A percentile compares a stretch with the other conserved stretches of the same genome.
Evolutionary conservation across 176 grass and related monocot species (phyloP).

Genomic region (Eleusine indica): DNA sequence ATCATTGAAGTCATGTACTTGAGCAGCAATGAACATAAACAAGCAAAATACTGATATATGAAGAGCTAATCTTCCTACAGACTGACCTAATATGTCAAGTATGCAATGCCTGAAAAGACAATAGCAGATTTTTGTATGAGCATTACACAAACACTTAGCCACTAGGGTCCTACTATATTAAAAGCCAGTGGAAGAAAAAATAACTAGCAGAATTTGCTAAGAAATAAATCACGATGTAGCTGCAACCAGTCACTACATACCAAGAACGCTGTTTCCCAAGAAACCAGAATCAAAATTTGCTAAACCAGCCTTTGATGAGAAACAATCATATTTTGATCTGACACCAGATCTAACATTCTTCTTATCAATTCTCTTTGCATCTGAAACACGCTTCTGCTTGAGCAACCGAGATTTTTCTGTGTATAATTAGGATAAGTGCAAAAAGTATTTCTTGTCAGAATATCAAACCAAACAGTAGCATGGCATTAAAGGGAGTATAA

Average conservation of each 20-base stretch:
- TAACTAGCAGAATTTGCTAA: conserved; percentile 24
- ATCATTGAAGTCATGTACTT: not conserved
- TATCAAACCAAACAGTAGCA: conserved; percentile 43
- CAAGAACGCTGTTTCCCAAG: conserved; percentile 64
- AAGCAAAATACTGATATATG: conserved; percentile 20
- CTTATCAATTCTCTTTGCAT: conserved; percentile 84
- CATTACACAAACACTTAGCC: conserved; percentile 13
- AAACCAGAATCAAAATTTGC: conserved; percentile 76
- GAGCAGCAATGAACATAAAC: conserved; percentile 16
- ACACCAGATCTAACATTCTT: conserved; percentile 76
- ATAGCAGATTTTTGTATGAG: not conserved
- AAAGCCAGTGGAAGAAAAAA: conserved; percentile 22
- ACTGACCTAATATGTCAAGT: conserved; percentile 17
- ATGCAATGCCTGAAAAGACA: conserved; percentile 2
- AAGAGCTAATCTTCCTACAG: conserved; percentile 23
- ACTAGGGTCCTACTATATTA: conserved; percentile 12
- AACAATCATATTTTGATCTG: conserved; percentile 84
- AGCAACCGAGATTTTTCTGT: conserved; percentile 75
- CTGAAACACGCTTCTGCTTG: conserved; percentile 80
- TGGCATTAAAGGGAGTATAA: conserved; percentile 10
- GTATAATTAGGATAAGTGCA: conserved; percentile 47
- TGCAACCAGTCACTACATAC: conserved; percentile 59
- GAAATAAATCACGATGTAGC: conserved; percentile 32
- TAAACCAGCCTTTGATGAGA: conserved; percentile 70
- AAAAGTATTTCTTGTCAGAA: conserved; percentile 45